These are phyloP conservation scores for Aspergillus piperis DNA, from an alignment of 2,329 filamentous ascomycete species.

Conservation along the genomic window DNA sequence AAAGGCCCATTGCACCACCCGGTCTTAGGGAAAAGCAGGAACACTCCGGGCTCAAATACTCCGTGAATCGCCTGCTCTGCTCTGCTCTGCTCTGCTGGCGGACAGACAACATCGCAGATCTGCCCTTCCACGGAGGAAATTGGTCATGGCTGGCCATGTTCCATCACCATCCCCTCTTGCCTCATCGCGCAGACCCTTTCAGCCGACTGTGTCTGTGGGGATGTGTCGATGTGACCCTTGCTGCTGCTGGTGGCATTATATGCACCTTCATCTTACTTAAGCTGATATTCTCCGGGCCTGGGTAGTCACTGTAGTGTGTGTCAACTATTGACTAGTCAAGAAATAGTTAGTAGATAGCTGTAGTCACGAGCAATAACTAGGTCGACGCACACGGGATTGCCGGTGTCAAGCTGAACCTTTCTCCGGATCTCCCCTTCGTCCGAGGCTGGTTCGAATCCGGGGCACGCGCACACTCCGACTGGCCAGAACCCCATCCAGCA, in stretches of 20 bases:
- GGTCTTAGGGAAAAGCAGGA: neutral
- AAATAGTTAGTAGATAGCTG: too few species aligned
- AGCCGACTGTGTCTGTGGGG: slow-evolving; percentile 1
- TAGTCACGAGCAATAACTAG: neutral
- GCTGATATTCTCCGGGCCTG: too few species aligned
- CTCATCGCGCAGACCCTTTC: neutral
- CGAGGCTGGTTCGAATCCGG: slow-evolving; percentile 27
- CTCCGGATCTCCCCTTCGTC: slow-evolving; percentile 34
- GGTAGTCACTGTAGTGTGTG: too few species aligned
- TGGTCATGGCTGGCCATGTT: neutral
- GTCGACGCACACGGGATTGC: slow-evolving; percentile 13
- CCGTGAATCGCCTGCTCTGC: neutral
- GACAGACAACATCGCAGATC: neutral
- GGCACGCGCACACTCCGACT: slow-evolving; percentile 8
- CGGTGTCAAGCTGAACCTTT: slow-evolving; percentile 20
- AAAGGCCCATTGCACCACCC: neutral
- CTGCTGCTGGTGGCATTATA: neutral
- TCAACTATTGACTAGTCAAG: too few species aligned
- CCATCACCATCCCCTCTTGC: too few species aligned
- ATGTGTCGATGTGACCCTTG: neutral
- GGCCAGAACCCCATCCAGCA: slow-evolving; percentile 4
- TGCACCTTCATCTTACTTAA: too few species aligned
- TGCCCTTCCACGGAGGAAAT: neutral
- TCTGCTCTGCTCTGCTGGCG: too few species aligned
- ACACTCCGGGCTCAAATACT: neutral